A percentile compares a stretch with the other conserved stretches of the same genome.
Conservation (phyloP, 768 basidiomycete species). For the Cystoderma amianthinum region DNA sequence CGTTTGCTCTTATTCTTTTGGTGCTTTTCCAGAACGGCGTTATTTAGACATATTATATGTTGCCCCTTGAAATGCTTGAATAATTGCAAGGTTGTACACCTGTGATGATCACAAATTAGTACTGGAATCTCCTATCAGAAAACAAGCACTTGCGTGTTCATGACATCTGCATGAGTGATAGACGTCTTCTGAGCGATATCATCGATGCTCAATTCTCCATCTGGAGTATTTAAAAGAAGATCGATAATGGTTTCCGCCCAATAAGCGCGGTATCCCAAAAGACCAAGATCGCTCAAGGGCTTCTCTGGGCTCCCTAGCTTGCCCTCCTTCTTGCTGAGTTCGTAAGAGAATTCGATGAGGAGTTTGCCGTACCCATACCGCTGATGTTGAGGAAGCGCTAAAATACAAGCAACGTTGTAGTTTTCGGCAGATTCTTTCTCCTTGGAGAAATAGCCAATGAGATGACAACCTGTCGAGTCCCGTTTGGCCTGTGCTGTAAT, state of each 20-base stretch:
- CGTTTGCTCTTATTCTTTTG: conserved; percentile 78
- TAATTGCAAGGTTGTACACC: conserved; percentile 89
- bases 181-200: conserved; percentile 95
- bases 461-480: conserved; percentile 86
- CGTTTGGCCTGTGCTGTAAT: conserved; percentile 55
- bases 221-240: conserved; percentile 66
- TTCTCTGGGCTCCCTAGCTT: conserved; percentile 98
- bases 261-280: conserved; percentile 90
- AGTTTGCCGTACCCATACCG: conserved; percentile 93
- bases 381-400: conserved; percentile 98
- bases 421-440: conserved; percentile 98
- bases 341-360: conserved; percentile 97
- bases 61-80: conserved; percentile 96
- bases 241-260: conserved; percentile 98
- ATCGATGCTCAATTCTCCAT: conserved; percentile 85
- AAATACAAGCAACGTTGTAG: conserved; percentile 98
- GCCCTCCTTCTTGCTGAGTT: conserved; percentile 92
- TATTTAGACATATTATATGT: conserved; percentile 89
- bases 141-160: conserved; percentile 82
- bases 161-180: conserved; percentile 92
- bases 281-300: conserved; percentile 89
- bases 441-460: conserved; percentile 98
- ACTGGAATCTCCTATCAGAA: too few relatives aligned
- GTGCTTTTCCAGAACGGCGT: conserved; percentile 86
- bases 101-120: too few relatives aligned